A percentile compares a stretch with the other conserved stretches of the same genome.
Conservation (phyloP, 208 protist species). For the Porcisia hertigi region DNA sequence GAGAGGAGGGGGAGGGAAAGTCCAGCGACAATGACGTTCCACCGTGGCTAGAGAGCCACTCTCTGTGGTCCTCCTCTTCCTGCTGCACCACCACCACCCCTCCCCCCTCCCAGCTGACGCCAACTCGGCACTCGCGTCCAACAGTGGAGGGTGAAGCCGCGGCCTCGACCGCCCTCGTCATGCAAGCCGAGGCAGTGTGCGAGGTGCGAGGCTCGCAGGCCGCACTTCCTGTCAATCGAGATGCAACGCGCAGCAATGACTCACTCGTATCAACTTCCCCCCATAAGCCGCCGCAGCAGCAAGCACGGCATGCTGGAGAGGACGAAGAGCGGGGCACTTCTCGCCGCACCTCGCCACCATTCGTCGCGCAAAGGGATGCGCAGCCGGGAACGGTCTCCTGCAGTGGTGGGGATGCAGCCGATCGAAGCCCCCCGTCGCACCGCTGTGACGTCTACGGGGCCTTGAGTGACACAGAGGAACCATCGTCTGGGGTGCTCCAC, state of each 20-base stretch:
- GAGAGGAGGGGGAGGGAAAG: background rate
- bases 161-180: background rate
- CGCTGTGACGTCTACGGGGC: background rate
- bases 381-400: background rate
- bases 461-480: background rate
- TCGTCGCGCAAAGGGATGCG: background rate
- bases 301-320: background rate
- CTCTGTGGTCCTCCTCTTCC: constrained; percentile 9
- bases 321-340: background rate
- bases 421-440: background rate
- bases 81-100: background rate
- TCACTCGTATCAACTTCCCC: background rate
- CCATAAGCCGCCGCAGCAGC: background rate
- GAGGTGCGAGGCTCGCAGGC: background rate
- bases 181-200: background rate
- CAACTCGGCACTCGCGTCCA: background rate
- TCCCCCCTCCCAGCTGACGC: background rate
- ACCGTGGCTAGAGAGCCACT: constrained; percentile 12
- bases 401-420: background rate
- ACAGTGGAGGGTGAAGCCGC: background rate
- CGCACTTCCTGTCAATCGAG: background rate
- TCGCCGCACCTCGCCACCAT: background rate
- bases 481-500: background rate
- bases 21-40: background rate
- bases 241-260: background rate